Evolutionary conservation across 2,329 filamentous ascomycete genomes (phyloP), one percentile per base, ranked within the genome.

Genomic region (Verticillium longisporum): DNA sequence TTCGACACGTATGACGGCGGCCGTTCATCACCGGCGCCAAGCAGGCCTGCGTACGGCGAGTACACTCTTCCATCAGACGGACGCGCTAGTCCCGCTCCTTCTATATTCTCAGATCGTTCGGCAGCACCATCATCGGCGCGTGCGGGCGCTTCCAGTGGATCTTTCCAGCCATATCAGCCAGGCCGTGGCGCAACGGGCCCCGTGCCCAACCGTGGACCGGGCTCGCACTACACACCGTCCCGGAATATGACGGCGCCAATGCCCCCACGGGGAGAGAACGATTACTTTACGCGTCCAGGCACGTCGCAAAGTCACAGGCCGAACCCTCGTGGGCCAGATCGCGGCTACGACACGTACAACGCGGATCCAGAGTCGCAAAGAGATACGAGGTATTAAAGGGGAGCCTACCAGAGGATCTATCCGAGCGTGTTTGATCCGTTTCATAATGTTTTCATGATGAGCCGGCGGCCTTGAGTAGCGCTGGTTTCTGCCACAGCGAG

Each of bases 191-290:
- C 73, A 33, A 80, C 78, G 14, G 73, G 73, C 1, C 74, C 74
- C 4, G 65, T 74, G 14, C 69, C 73, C 32, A 67, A 69, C 10
- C 66, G 72, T 32, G 73, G 69, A 41, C 72, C 71, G 45, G 73
- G 69, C 45, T 71, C 71, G 45, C 73, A 71, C 13, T 71, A 73
- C 41, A 67, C 74, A 33, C 77, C 77, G 1, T 74, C 75, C 64
- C 74, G 80, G 58, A 80, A 77, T 60, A 75, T 81, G 74, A 81
- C 79, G 26, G 77, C 75, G 4, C 77, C 77, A 4, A 66, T 75
- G 60, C 72, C 74, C 14, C 66, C 68, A 33, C 41, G 41, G 18
- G 68, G 72, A 55, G 68, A 70, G 53, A 67, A 68, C 31, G 72
- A 71, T 38, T 72, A 68, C 59, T 65, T 65, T 34, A 61, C 69